Evolutionary conservation across 768 basidiomycete species (phyloP).

Genomic region (Termitomyces sp.): DNA sequence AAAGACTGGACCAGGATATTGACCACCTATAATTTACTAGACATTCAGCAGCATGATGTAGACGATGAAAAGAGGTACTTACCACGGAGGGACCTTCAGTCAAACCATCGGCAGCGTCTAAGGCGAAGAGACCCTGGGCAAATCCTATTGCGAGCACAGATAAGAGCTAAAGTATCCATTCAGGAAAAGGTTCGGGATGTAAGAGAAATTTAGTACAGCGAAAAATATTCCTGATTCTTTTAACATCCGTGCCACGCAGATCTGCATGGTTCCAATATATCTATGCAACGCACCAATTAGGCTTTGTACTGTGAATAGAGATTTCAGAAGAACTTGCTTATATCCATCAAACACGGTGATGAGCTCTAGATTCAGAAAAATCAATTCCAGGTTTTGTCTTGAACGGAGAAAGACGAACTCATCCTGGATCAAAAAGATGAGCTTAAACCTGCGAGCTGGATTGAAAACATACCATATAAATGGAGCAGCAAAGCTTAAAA

Average conservation of each 20-base stretch:
- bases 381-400: background rate
- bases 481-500: conserved; percentile 82
- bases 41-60: background rate
- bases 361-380: conserved; percentile 43
- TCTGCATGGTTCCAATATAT: conserved; percentile 90
- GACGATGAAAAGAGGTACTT: conserved; percentile 10
- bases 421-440: conserved; percentile 46
- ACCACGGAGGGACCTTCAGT: conserved; percentile 49
- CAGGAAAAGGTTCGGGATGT: background rate
- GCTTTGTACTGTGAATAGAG: background rate
- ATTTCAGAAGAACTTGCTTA: conserved; percentile 50
- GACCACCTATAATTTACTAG: conserved; percentile 41
- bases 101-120: conserved; percentile 87
- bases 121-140: conserved; percentile 79
- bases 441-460: background rate
- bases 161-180: conserved; percentile 49
- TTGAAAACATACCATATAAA: conserved; percentile 67
- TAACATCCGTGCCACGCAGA: conserved; percentile 89
- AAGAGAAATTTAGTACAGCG: conserved; percentile 40
- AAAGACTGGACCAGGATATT: conserved; percentile 76
- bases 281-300: conserved; percentile 25
- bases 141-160: conserved; percentile 84
- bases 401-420: conserved; percentile 47
- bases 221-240: conserved; percentile 93
- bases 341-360: conserved; percentile 79